Evolutionary conservation across 2,329 filamentous ascomycete genomes (phyloP), one percentile per base, ranked within the genome.

Genomic region (Dothideomycetes sp.): DNA sequence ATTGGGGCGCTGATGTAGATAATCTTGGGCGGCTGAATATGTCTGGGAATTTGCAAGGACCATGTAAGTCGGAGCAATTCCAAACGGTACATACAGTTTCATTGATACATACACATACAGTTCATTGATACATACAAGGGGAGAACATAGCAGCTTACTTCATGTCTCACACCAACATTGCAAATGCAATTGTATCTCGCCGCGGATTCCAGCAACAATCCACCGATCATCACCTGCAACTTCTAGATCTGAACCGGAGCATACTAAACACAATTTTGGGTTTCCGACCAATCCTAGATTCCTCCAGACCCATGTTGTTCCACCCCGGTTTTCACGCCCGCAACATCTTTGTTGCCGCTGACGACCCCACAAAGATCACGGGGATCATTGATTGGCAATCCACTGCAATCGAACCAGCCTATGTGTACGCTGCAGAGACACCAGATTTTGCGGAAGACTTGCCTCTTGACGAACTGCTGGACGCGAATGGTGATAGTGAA

Each of bases 321-420:
- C 56, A 60, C 39, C 47, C 49, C 27, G 52, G 59, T 46, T 46
- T 58, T 27, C 55, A 57, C 43, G 45, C 40, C 19, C 50, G 52
- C 16, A 60, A 59, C 40, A 57, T 61, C 34, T 56, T 59, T 41
- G 52, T 59, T 31, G 50, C 55, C 36, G 40, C 45, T 40, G 42
- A 47, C 27, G 44, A 57, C 24, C 50, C 52, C 4, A 54, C 52
- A 31, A 47, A 46, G 36, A 54, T 58, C 36, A 49, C 52, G 11
- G 50, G 49, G 24, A 53, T 59, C 40, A 57, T 61, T 22, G 54
- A 60, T 39, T 61, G 56, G 58, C 52, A 60, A 50, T 48, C 46
- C 11, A 42, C 45, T 14, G 40, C 45, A n/a, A 39, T 50, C 16
- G 37, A 46, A 24, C 49, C 49, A 17, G 36, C 45, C 19, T 48